Base-by-base conservation (phyloP, 345 rosid genomes). In the Populus simonii region DNA sequence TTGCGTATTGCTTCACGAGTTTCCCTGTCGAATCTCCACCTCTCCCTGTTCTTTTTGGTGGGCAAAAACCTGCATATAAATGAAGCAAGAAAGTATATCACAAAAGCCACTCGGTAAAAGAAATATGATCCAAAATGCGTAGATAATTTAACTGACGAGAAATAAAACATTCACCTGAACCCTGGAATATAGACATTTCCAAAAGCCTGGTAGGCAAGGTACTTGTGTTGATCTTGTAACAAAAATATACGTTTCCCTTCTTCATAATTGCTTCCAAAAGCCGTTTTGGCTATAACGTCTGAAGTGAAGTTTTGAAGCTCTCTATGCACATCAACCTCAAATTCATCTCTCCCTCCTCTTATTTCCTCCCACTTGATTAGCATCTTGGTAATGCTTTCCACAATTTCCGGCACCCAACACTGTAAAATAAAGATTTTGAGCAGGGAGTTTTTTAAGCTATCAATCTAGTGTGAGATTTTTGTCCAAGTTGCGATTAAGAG, bases 371-470 rank as follows among this genome's bases (percentile, higher is more conserved):
- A 94, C 3, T 85, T 89, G 78, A 82, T 86, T 8, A 94, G 20
- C 86, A 93, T 85, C 85, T 76, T 75, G 62, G 17, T 61, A 0
- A 91, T 85, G 75, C 93, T 86, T 0, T 76, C 78, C 72, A 86
- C 93, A 43, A 93, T 94, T 53, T 91, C 88, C 0, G 92, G 94
- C 71, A 93, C 87, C 96, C 93, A 92, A 29, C 88, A 84, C 96
- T 89, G 78, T 33, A 29, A 7, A 33, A 6, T 39, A 39, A 59
- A 47, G 25, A 35, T 10, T 65, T 36, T 29, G 36, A 39, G 6
- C n/a, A 16, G 22, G 22, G 6, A 57, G 22, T 59, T n/a, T 25
- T 43, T 53, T 4, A 5, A 29, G 25, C 17, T 11, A 70, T 31
- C 16, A 51, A 15, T 73, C 20, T 13, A 5, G 6, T 31, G 8